Conservation (phyloP, 768 basidiomycete species). For the Clavulina sp. region DNA sequence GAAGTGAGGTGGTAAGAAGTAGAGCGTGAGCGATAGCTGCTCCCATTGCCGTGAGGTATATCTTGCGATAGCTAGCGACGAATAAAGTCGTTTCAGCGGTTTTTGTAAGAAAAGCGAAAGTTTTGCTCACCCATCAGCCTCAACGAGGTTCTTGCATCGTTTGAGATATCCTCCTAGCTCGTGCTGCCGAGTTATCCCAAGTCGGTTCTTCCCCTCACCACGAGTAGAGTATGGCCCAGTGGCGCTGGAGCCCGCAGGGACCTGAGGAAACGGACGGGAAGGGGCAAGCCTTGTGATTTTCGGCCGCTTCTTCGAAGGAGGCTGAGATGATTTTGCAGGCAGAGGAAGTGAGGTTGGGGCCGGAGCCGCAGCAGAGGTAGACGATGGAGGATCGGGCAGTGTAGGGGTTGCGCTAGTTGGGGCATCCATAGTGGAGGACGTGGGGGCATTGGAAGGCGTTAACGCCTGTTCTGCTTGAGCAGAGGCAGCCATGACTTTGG, state of each 20-base stretch:
- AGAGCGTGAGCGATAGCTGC: slow-evolving; percentile 75
- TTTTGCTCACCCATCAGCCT: slow-evolving; percentile 47
- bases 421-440: no score
- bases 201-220: slow-evolving; percentile 62
- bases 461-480: no score
- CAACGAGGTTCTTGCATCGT: slow-evolving; percentile 53
- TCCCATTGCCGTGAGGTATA: slow-evolving; percentile 69
- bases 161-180: slow-evolving; percentile 54
- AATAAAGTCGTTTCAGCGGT: neutral
- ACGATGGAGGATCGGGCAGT: no score
- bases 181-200: slow-evolving; percentile 66
- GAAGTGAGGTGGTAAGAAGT: slow-evolving; percentile 50
- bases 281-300: slow-evolving; percentile 39
- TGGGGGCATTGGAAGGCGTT: no score
- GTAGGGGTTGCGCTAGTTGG: no score
- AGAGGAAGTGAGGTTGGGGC: no score
- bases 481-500: no score
- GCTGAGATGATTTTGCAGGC: neutral
- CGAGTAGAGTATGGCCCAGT: slow-evolving; percentile 68
- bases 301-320: neutral
- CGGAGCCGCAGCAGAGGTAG: no score
- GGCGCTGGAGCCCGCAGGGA: slow-evolving; percentile 55
- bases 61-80: slow-evolving; percentile 42
- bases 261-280: slow-evolving; percentile 57
- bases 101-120: neutral